Base-by-base conservation (phyloP, 164 flowering plant genomes). In the Chloranthus sessilifolius region DNA sequence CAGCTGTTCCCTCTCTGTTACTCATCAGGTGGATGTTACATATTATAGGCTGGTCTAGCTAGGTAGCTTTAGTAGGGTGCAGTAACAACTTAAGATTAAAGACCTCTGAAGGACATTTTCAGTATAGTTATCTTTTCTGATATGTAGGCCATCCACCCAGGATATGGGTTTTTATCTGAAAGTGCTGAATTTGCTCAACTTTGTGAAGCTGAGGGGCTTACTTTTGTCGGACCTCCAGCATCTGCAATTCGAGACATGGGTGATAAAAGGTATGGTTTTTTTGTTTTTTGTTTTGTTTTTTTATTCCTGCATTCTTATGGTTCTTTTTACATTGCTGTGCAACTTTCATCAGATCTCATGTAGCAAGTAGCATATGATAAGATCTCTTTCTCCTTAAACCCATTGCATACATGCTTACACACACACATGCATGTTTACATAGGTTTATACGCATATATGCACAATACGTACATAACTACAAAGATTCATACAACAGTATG, bases 201-300 rank as follows among this genome's bases (percentile, higher is more conserved):
- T 8, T 88, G 97, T 73, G 92, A 82, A 76, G 82, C 79, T 46
- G 77, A 82, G 48, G 89, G 88, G 53, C 73, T 88, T 30, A 71
- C 68, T 23, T 92, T 92, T 66, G 80, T 92, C 62, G 99, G 99
- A 25, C 99, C 97, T 50, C 95, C 99, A 21, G 88, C 92, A 47
- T 86, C 95, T 50, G 97, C 97, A 27, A 92, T 92, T 11, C 70
- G 92, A 14, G 91, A 83, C 43, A 92, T 92, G 99, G 97, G 99
- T 58, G 99, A 92, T 66, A 88, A 92, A 76, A 92, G 97, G 99
- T 88, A 57, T 0, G 39, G 3, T 16, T 26, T 14, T 20, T 17
- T 54, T 12, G 27, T 52, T 25, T 8, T 24, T 11, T 43, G 3
- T 3, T 16, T 29, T 57, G 3, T 23, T 12, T 14, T 17, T 47